These are phyloP conservation scores for Phytophthora pseudosyringae DNA, from an alignment of 352 stramenopile genomes.

Conservation along the genomic window DNA sequence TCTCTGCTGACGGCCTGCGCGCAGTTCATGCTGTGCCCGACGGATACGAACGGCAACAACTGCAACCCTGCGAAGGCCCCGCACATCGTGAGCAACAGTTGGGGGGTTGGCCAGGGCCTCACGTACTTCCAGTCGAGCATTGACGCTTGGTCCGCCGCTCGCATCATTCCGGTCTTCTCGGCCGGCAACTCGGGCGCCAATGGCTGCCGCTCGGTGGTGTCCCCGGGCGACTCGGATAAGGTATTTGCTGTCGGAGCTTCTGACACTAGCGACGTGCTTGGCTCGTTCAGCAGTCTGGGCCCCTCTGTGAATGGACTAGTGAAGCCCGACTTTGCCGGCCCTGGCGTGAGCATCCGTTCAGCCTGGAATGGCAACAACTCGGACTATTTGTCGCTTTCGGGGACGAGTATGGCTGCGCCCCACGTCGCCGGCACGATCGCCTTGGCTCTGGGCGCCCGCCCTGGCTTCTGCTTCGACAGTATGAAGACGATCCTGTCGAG, in stretches of 20 bases:
- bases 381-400: conserved; percentile 48
- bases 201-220: conserved; percentile 38
- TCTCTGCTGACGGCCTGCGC: conserved; percentile 46
- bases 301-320: conserved; percentile 38
- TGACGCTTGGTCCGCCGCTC: conserved; percentile 51
- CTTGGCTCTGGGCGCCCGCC: conserved; percentile 46
- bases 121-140: conserved; percentile 44
- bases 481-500: conserved; percentile 37
- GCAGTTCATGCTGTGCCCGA: conserved; percentile 70
- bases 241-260: conserved; percentile 49
- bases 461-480: conserved; percentile 37
- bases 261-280: conserved; percentile 40
- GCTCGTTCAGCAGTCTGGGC: conserved; percentile 50
- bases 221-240: conserved; percentile 45
- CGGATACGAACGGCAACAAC: conserved; percentile 56
- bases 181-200: conserved; percentile 48
- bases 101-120: conserved; percentile 42
- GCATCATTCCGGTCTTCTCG: conserved; percentile 64
- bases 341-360: conserved; percentile 46
- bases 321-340: conserved; percentile 55
- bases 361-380: conserved; percentile 43
- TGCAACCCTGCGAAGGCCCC: conserved; percentile 52
- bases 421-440: conserved; percentile 59
- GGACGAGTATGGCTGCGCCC: conserved; percentile 63
- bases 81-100: conserved; percentile 68